Evolutionary conservation across 495 filamentous ascomycete species (phyloP).

Genomic region (Penicillium odoratum): DNA sequence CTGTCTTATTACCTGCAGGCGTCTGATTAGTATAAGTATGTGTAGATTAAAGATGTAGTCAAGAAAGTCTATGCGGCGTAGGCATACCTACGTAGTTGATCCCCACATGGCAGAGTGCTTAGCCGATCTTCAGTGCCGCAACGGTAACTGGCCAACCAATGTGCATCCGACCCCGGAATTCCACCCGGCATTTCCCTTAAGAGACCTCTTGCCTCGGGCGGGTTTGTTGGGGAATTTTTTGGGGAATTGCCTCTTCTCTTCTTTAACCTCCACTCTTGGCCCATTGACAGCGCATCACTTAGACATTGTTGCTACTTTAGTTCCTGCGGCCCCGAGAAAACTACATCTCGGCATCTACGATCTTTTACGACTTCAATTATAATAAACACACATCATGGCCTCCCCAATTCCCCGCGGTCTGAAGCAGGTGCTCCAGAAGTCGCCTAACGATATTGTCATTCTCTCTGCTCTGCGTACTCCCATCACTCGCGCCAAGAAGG

Average conservation of each 20-base stretch:
- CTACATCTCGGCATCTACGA: constrained; percentile 2
- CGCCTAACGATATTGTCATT: constrained; percentile 81
- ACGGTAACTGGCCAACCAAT: constrained; percentile 23
- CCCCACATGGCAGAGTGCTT: constrained; percentile 40
- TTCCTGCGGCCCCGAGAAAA: not conserved
- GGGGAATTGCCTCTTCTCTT: constrained; percentile 14
- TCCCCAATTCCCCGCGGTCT: constrained; percentile 63
- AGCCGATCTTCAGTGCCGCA: constrained; percentile 47
- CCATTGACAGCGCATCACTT: not conserved
- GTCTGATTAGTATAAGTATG: not conserved
- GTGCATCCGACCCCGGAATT: constrained; percentile 39
- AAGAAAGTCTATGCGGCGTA: not conserved
- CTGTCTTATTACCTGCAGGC: not conserved
- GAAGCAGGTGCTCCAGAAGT: constrained; percentile 75
- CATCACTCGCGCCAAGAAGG: constrained; percentile 77
- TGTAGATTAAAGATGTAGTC: not conserved
- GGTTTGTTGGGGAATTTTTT: constrained; percentile 12
- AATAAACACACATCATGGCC: constrained; percentile 39
- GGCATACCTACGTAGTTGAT: not conserved
- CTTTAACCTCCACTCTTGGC: constrained; percentile 1
- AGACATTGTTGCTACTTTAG: not conserved
- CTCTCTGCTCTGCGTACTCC: constrained; percentile 86
- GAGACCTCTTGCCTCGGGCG: constrained; percentile 14
- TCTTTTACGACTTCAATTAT: not conserved
- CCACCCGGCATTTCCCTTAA: constrained; percentile 30